A percentile compares a stretch with the other conserved stretches of the same genome.
Conservation (phyloP, 495 filamentous ascomycete genomes). For the Penicillium pancosmium region DNA sequence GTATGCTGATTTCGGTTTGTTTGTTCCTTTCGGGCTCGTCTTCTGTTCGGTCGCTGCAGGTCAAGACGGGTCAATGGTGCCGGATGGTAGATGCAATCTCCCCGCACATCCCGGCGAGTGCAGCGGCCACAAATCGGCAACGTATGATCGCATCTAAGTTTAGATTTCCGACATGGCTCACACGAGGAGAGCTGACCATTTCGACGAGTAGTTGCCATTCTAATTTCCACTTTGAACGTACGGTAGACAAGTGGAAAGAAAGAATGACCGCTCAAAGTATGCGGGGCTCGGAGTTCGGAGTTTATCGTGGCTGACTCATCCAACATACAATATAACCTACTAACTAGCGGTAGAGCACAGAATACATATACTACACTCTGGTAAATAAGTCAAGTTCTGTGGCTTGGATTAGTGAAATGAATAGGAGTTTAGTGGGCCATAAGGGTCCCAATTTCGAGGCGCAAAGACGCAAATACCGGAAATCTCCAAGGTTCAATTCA, state of each 20-base stretch:
- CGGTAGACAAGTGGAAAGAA: neutral
- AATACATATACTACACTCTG: too few species aligned
- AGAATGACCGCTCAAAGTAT: neutral
- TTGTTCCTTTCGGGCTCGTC: neutral
- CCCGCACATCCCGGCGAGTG: conserved; percentile 20
- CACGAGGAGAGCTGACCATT: conserved; percentile 47
- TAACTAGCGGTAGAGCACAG: too few species aligned
- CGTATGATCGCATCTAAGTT: conserved; percentile 45
- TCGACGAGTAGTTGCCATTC: conserved; percentile 30
- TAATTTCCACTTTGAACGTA: neutral
- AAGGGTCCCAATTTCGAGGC: too few species aligned
- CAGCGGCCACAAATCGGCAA: conserved; percentile 33
- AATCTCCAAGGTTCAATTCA: too few species aligned
- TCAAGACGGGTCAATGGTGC: conserved; percentile 30
- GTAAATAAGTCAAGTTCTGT: too few species aligned
- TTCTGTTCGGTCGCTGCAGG: conserved; percentile 1
- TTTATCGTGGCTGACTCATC: conserved; percentile 3
- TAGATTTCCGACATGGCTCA: conserved; percentile 48
- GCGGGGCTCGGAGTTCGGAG: conserved; percentile 16
- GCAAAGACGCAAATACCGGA: too few species aligned
- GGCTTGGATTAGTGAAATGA: too few species aligned
- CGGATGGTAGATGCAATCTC: conserved; percentile 37
- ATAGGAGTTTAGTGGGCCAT: too few species aligned
- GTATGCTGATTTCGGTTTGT: neutral
- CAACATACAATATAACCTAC: neutral